Evolutionary conservation across 2,329 filamentous ascomycete species (phyloP).

Genomic region (Arthrobotrys sphaeroides): DNA sequence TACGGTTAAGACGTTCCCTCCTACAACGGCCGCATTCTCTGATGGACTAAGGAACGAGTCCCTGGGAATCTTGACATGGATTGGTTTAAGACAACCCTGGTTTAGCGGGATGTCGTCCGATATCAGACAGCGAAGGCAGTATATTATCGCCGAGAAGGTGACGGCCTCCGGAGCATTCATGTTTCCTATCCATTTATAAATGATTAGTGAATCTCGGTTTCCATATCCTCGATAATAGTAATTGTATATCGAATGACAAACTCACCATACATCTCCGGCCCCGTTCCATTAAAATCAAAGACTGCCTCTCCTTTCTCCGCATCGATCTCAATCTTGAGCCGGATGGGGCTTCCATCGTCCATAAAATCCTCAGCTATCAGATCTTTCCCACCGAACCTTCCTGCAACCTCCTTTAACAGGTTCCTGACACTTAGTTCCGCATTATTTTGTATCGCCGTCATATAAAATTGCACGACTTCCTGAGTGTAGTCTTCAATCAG

Average conservation of each 20-base stretch:
- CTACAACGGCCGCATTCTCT: slow-evolving; percentile 80
- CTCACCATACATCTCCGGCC: slow-evolving; percentile 77
- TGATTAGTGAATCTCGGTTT: neutral
- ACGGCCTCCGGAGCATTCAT: slow-evolving; percentile 84
- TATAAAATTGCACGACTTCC: slow-evolving; percentile 81
- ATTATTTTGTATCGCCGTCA: slow-evolving; percentile 82
- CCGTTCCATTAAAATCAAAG: slow-evolving; percentile 82
- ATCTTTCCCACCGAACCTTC: slow-evolving; percentile 74
- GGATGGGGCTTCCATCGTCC: slow-evolving; percentile 84
- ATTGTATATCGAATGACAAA: slow-evolving; percentile 8
- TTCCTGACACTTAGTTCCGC: slow-evolving; percentile 79
- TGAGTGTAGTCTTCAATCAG: slow-evolving; percentile 82
- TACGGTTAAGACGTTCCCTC: slow-evolving; percentile 80
- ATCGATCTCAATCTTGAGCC: slow-evolving; percentile 78
- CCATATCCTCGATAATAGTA: neutral
- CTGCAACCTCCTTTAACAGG: slow-evolving; percentile 76
- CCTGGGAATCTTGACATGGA: slow-evolving; percentile 77
- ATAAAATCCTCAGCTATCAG: slow-evolving; percentile 81
- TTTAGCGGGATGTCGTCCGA: slow-evolving; percentile 84
- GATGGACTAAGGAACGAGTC: slow-evolving; percentile 78
- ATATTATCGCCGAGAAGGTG: slow-evolving; percentile 85
- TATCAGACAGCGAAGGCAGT: slow-evolving; percentile 82
- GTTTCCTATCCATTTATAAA: slow-evolving; percentile 65
- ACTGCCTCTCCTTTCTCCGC: slow-evolving; percentile 76
- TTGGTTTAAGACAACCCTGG: slow-evolving; percentile 82